Conservation (phyloP, 2,329 filamentous ascomycete species). For the Cordyceps pruinosa region DNA sequence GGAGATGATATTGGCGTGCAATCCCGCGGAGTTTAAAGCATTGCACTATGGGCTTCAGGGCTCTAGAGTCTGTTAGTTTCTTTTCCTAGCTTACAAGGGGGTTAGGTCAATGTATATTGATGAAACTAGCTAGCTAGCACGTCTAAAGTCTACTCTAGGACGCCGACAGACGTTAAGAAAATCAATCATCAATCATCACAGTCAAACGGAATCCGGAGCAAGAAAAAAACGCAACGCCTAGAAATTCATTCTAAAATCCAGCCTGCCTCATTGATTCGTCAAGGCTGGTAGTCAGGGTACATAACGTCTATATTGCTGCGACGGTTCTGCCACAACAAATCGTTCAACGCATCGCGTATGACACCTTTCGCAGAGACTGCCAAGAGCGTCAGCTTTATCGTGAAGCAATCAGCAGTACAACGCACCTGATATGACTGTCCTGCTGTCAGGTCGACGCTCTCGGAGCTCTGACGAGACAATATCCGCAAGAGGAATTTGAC, state of each 20-base stretch:
- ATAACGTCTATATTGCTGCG: too few relatives aligned
- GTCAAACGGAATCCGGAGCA: background rate
- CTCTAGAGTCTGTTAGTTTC: background rate
- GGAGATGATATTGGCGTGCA: background rate
- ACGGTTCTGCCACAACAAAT: too few relatives aligned
- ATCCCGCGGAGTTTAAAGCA: background rate
- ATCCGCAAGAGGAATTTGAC: background rate
- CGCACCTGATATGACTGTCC: background rate
- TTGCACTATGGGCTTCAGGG: background rate
- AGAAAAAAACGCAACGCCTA: too few relatives aligned
- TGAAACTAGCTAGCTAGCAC: background rate
- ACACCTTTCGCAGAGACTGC: background rate
- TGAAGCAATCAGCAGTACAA: background rate
- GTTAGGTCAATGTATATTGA: background rate
- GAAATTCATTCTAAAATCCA: too few relatives aligned
- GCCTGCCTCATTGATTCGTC: too few relatives aligned
- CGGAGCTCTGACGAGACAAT: background rate
- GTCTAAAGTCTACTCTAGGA: background rate
- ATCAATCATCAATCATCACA: too few relatives aligned
- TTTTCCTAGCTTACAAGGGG: background rate
- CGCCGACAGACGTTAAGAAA: too few relatives aligned
- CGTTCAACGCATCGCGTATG: background rate
- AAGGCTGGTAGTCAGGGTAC: too few relatives aligned
- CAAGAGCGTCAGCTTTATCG: background rate
- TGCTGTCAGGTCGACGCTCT: background rate